These are phyloP conservation scores for Cordyceps cateniannulata DNA, from an alignment of 2,329 filamentous ascomycete genomes.

Conservation along the genomic window DNA sequence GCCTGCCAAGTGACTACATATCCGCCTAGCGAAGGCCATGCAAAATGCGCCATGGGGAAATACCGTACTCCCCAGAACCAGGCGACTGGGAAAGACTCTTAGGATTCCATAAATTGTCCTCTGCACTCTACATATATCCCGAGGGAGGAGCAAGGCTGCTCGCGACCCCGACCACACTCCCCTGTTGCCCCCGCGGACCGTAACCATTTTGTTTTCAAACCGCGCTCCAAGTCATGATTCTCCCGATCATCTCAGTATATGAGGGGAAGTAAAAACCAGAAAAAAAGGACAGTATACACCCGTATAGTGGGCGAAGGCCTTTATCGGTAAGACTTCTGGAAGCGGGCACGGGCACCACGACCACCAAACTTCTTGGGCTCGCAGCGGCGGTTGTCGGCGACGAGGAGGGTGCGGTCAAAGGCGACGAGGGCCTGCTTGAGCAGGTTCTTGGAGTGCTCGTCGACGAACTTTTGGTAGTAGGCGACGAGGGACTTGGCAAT, in stretches of 20 bases:
- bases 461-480: constrained; percentile 99
- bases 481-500: constrained; percentile 74
- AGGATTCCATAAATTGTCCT: background rate
- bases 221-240: constrained; percentile 7
- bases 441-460: constrained; percentile 99
- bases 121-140: constrained; percentile 8
- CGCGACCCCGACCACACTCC: background rate
- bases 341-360: constrained; percentile 90
- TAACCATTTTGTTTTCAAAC: background rate
- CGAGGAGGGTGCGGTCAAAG: constrained; percentile 95
- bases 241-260: background rate
- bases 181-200: background rate
- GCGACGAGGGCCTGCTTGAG: constrained; percentile 94
- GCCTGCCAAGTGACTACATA: constrained; percentile 7
- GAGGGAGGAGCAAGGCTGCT: background rate
- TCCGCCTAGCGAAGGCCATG: constrained; percentile 12
- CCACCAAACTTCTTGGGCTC: constrained; percentile 98
- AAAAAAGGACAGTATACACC: constrained; percentile 1
- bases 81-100: background rate
- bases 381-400: constrained; percentile 97
- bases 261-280: background rate
- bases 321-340: constrained; percentile 99
- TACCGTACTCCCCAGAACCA: background rate
- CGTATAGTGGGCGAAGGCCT: constrained; percentile 13
- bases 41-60: constrained; percentile 12